Evolutionary conservation across 192 early-diverging fungal genomes (phyloP), one percentile per base, ranked within the genome.

Genomic region (Gamsiella multidivaricata): DNA sequence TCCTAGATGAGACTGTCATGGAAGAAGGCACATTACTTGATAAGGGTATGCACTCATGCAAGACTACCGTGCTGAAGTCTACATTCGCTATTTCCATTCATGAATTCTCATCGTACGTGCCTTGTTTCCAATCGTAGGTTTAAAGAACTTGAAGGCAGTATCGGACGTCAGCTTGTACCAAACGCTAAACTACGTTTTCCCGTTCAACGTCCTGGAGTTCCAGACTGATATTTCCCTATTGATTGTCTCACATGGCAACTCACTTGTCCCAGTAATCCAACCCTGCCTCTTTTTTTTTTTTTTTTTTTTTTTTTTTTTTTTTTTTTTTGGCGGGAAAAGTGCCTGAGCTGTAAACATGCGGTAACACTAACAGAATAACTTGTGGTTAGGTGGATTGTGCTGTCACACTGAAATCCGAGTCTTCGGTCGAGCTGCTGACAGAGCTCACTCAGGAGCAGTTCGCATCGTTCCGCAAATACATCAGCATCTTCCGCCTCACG

Each of bases 1-100:
- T 93, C 4, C 81, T 91, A 32, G 92, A 94, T 65, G 92, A 94
- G 66, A 92, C 91, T 1, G 85, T 83, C 20, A 61, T 94, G 65
- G 72, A 87, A 23, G 91, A 93, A 58, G 92, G 92, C 25, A 89
- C 84, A 14, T 76, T 94, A 31, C 66, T 80, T 20, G 91, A 92
- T 42, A 79, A 81, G 45, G 92, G 85, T 87, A 74, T 51, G 34
- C 31, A 57, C 23, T 14, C 49, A 29, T 4, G 20, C 28, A 22
- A 32, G 31, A 0, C 29, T 22, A 31, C n/a, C 3, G 36, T 45
- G 23, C 12, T 28, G 14, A 20, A 5, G 10, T 51, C 14, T 46
- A 23, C 10, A 34, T 31, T 22, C 23, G 5, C 29, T 61, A 18
- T 59, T 5, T 29, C 22, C 6, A 3, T 15, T 20, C 12, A 0